Percentiles rank a stretch among this genome's conserved stretches.
Evolutionary conservation across 768 basidiomycete species (phyloP).

Genomic region (Coprinopsis marcescibilis): DNA sequence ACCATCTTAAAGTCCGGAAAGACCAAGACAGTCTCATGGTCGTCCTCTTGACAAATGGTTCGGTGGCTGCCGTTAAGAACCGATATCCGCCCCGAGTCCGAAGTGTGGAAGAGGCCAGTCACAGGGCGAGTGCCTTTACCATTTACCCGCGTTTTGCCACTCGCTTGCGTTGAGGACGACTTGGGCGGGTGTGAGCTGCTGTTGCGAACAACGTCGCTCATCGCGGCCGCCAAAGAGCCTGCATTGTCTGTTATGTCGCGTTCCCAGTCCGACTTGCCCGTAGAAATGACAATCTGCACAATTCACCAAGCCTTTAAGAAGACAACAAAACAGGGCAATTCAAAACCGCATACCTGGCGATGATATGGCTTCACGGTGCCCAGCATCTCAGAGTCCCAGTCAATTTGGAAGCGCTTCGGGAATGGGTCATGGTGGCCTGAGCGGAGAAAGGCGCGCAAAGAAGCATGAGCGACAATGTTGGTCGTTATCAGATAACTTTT

Average conservation of each 20-base stretch:
- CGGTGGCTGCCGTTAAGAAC: slow-evolving; percentile 83
- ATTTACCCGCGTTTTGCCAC: slow-evolving; percentile 5
- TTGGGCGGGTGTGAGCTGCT: slow-evolving; percentile 22
- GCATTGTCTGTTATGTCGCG: slow-evolving; percentile 68
- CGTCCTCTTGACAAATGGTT: slow-evolving; percentile 58
- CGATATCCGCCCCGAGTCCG: slow-evolving; percentile 52
- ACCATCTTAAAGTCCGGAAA: slow-evolving; percentile 91
- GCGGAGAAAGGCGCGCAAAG: slow-evolving; percentile 16
- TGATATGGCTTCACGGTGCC: slow-evolving; percentile 81
- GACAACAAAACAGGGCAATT: neutral
- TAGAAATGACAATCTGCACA: slow-evolving; percentile 76
- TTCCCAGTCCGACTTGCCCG: slow-evolving; percentile 87
- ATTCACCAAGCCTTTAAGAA: neutral
- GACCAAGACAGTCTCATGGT: slow-evolving; percentile 75
- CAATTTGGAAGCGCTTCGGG: slow-evolving; percentile 66
- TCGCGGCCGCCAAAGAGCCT: slow-evolving; percentile 63
- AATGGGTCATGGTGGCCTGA: slow-evolving; percentile 66
- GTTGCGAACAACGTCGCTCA: slow-evolving; percentile 33
- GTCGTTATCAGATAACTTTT: slow-evolving; percentile 25
- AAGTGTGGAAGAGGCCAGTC: slow-evolving; percentile 53
- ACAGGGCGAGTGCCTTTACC: slow-evolving; percentile 28
- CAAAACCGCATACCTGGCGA: slow-evolving; percentile 51
- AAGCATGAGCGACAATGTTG: neutral
- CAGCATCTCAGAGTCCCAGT: slow-evolving; percentile 77
- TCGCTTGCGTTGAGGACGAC: slow-evolving; percentile 18